A percentile compares a stretch with the other conserved stretches of the same genome.
Conservation (phyloP, 805 yeast species). For the Priceomyces castillae region DNA sequence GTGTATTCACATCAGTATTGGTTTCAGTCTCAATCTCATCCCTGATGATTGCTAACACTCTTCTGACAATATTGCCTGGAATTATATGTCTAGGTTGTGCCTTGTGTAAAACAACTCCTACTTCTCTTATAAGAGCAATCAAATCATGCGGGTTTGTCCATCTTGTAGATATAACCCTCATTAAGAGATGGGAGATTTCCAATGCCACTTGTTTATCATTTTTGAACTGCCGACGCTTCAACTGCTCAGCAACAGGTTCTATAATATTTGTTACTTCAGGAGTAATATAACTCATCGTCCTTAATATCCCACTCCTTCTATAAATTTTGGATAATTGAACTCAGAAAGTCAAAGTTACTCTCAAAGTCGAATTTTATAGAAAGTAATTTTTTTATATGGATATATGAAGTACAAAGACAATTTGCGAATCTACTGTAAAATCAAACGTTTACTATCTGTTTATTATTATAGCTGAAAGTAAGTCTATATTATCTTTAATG, state of each 20-base stretch:
- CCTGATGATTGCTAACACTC: slow-evolving; percentile 81
- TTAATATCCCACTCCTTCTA: neutral
- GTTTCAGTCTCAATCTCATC: slow-evolving; percentile 70
- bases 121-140: slow-evolving; percentile 64
- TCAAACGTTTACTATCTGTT: too few relatives aligned
- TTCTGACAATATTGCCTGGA: slow-evolving; percentile 85
- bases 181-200: slow-evolving; percentile 80
- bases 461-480: too few relatives aligned
- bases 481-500: slow-evolving; percentile 10
- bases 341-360: neutral
- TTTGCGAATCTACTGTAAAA: neutral
- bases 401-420: neutral
- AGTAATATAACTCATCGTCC: slow-evolving; percentile 12
- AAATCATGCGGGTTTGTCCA: slow-evolving; percentile 80
- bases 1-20: slow-evolving; percentile 31
- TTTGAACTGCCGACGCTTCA: slow-evolving; percentile 79
- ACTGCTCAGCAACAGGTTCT: slow-evolving; percentile 43
- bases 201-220: slow-evolving; percentile 84
- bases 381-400: neutral
- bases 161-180: slow-evolving; percentile 84
- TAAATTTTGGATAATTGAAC: neutral
- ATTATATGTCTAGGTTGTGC: slow-evolving; percentile 90
- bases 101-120: slow-evolving; percentile 65
- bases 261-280: slow-evolving; percentile 35
- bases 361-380: neutral